Evolutionary conservation across 768 basidiomycete genomes (phyloP).

Genomic region (Mycena olivaceomarginata): DNA sequence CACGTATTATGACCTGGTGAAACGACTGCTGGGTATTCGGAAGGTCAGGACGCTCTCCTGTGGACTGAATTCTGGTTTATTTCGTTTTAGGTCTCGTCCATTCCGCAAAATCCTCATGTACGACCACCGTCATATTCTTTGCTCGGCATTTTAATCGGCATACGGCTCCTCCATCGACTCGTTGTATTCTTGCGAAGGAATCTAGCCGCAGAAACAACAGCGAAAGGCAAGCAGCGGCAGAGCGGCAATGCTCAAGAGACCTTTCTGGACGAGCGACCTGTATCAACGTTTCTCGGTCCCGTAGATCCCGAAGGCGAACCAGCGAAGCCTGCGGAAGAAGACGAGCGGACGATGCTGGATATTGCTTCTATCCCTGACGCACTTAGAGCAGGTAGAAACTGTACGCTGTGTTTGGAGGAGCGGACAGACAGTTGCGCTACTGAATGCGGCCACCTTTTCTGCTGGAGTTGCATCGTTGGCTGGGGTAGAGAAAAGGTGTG

Average conservation of each 20-base stretch:
- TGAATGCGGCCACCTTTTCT: constrained; percentile 93
- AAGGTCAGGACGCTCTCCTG: constrained; percentile 68
- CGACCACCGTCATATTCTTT: constrained; percentile 92
- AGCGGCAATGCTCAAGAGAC: constrained; percentile 55
- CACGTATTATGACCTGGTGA: constrained; percentile 84
- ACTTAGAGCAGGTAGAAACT: constrained; percentile 77
- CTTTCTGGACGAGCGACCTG: constrained; percentile 76
- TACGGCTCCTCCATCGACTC: constrained; percentile 80
- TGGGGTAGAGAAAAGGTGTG: constrained; percentile 92
- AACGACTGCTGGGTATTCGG: constrained; percentile 79
- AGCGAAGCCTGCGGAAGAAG: constrained; percentile 79
- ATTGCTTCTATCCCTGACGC: constrained; percentile 71
- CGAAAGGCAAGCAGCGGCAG: constrained; percentile 56
- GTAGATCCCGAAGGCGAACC: constrained; percentile 72
- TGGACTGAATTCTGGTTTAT: neutral
- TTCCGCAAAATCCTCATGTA: constrained; percentile 80
- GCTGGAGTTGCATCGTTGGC: constrained; percentile 92
- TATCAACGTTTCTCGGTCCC: constrained; percentile 73
- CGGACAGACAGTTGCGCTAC: constrained; percentile 89
- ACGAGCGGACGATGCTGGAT: constrained; percentile 80
- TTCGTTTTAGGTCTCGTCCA: constrained; percentile 78
- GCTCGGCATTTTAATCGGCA: constrained; percentile 82
- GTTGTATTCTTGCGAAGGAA: constrained; percentile 63
- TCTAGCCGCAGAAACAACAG: constrained; percentile 37
- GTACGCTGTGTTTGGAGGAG: constrained; percentile 91